These are phyloP conservation scores for Fusarium anguioides DNA, from an alignment of 2,329 filamentous ascomycete genomes.

Conservation along the genomic window DNA sequence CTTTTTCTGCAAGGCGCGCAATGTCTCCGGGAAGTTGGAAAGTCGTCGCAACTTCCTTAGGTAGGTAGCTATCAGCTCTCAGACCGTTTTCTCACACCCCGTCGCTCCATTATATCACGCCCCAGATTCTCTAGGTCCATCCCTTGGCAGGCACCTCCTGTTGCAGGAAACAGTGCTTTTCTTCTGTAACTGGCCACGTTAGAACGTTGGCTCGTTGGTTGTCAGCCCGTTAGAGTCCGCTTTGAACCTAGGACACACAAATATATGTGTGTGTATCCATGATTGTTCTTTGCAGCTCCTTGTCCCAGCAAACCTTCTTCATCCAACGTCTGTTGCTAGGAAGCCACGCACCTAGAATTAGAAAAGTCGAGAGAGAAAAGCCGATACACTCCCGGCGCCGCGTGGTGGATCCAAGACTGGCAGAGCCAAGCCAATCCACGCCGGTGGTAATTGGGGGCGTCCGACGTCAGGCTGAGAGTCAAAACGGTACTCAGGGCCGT, in stretches of 20 bases:
- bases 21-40: slow-evolving; percentile 38
- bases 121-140: slow-evolving; percentile 18
- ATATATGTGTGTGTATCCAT: background rate
- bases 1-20: slow-evolving; percentile 31
- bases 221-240: slow-evolving; percentile 16
- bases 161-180: slow-evolving; percentile 21
- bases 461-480: slow-evolving; percentile 33
- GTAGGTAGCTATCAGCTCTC: slow-evolving; percentile 9
- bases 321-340: slow-evolving; percentile 15
- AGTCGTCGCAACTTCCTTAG: slow-evolving; percentile 21
- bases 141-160: slow-evolving; percentile 18
- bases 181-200: slow-evolving; percentile 19
- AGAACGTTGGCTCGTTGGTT: slow-evolving; percentile 25
- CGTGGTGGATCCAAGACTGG: slow-evolving; percentile 31
- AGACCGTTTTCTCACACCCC: slow-evolving; percentile 25
- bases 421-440: slow-evolving; percentile 29
- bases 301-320: slow-evolving; percentile 9
- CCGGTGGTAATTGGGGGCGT: slow-evolving; percentile 31
- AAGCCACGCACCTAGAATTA: slow-evolving; percentile 24
- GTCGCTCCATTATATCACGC: slow-evolving; percentile 2
- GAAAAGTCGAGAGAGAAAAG: slow-evolving; percentile 15
- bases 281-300: slow-evolving; percentile 8
- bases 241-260: slow-evolving; percentile 5
- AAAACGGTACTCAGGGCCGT: slow-evolving; percentile 38
- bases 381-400: slow-evolving; percentile 22